Base-by-base conservation (phyloP, 768 basidiomycete species). In the Mycena chlorophos region DNA sequence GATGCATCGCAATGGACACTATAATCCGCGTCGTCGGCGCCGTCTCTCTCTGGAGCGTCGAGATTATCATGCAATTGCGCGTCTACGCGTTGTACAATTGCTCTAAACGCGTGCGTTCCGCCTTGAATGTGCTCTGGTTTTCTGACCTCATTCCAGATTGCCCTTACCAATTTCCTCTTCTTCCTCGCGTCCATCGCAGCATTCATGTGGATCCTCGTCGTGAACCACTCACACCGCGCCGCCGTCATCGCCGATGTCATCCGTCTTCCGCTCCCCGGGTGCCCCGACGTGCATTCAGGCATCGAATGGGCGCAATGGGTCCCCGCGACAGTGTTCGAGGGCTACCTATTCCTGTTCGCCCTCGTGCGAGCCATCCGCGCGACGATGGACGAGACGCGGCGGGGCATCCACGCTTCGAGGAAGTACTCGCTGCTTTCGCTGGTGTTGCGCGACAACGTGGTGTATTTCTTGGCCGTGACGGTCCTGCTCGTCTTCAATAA, bases 31-130 rank as follows among this genome's bases (percentile, higher is more conserved):
- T 79, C 5, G 71, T 73, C 4, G 78, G 79, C 2, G 78, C 75
- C 0, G 66, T 79, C 22, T 74, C 72, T 20, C 63, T 81, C 4
- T 80, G 79, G 79, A 71, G 75, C 27, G 70, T 80, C 12, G 78
- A 81, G 57, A 75, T 80, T 17, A 66, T 78, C 56, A 78, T 81
- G 75, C 77, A 78, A 62, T 55, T 80, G 22, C 70, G 78, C 13
- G 66, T 80, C 27, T 78, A 78, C 54, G 76, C 75, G 0, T 58
- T 81, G 12, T 81, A 66, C 52, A 63, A 66, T 29, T 72, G 73
- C 39, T 78, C 76, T 2, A 73, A 71, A 58, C 70, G 64, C 61
- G 78, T 77, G 25, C 57, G 66, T 29, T 12, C 45, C 17, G 46
- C 49, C 23, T 30, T 16, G 38, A 3, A 39, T 26, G 30, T 20